Conservation (phyloP, 345 rosid species). For the Fremontodendron californicum region DNA sequence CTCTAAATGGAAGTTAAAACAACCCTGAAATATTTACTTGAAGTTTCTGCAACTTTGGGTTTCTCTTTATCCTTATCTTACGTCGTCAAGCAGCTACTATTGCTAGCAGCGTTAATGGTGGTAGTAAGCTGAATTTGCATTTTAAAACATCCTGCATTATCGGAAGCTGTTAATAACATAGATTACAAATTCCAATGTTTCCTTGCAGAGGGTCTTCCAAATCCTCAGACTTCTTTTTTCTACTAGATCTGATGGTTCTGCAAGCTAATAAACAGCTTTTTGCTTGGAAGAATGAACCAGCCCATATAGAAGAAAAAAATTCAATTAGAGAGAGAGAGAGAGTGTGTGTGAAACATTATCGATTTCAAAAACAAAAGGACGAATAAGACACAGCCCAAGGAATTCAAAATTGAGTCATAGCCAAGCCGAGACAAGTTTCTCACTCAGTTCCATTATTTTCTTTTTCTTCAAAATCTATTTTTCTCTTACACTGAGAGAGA, state of each 20-base stretch:
- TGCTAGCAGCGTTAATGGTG: constrained; percentile 16
- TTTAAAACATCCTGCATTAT: constrained; percentile 28
- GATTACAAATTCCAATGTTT: constrained; percentile 51
- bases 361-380: constrained; percentile 30
- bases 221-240: constrained; percentile 43
- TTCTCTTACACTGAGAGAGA: constrained; percentile 14
- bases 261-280: constrained; percentile 57
- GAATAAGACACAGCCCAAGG: constrained; percentile 40
- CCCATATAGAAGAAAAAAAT: constrained; percentile 34
- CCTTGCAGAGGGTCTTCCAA: constrained; percentile 42
- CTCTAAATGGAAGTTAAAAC: neutral
- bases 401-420: constrained; percentile 32
- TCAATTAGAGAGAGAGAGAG: constrained; percentile 34
- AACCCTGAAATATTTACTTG: neutral
- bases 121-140: constrained; percentile 22
- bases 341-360: constrained; percentile 15
- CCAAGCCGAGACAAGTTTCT: constrained; percentile 36
- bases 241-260: constrained; percentile 76
- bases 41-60: constrained; percentile 11
- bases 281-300: constrained; percentile 70
- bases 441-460: constrained; percentile 25
- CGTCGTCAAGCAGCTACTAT: constrained; percentile 4
- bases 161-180: constrained; percentile 24
- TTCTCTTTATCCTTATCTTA: constrained; percentile 23
- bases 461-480: constrained; percentile 14